Conservation (phyloP, 1,139 yeast species). For the Hyphopichia buzzinii region DNA sequence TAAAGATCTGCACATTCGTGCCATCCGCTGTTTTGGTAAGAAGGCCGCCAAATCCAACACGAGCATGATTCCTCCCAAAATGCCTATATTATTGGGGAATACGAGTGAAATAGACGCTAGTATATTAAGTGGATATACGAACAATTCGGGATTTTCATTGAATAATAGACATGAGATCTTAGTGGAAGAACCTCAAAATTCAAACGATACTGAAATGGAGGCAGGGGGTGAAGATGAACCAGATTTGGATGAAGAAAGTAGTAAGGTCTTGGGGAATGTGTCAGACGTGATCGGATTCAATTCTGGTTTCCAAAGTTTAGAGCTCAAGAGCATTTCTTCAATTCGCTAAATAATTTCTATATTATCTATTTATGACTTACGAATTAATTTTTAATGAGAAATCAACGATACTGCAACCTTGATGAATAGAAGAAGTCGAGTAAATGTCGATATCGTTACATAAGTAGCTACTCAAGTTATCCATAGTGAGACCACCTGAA, state of each 20-base stretch:
- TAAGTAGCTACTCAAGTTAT: slow-evolving; percentile 63
- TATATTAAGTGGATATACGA: slow-evolving; percentile 16
- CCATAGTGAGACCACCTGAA: slow-evolving; percentile 82
- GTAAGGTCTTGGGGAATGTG: slow-evolving; percentile 34
- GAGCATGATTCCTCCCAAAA: background rate
- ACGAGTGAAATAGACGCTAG: slow-evolving; percentile 18
- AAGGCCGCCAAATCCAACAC: slow-evolving; percentile 15
- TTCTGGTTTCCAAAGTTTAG: slow-evolving; percentile 42
- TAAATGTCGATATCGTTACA: slow-evolving; percentile 84
- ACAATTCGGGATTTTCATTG: slow-evolving; percentile 29
- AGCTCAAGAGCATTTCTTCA: slow-evolving; percentile 37
- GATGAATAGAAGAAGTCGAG: slow-evolving; percentile 92
- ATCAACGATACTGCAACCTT: slow-evolving; percentile 79
- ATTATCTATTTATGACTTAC: slow-evolving; percentile 6
- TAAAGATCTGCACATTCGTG: slow-evolving; percentile 88
- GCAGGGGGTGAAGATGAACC: slow-evolving; percentile 5
- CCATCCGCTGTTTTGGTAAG: slow-evolving; percentile 49
- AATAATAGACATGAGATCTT: slow-evolving; percentile 17
- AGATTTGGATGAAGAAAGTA: slow-evolving; percentile 18
- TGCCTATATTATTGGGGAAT: background rate
- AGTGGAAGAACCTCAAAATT: slow-evolving; percentile 1
- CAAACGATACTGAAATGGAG: slow-evolving; percentile 9
- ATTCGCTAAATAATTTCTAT: slow-evolving; percentile 24
- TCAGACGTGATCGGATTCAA: slow-evolving; percentile 42
- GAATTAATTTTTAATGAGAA: slow-evolving; percentile 75